These are phyloP conservation scores for Colletotrichum falcatum DNA, from an alignment of 2,329 filamentous ascomycete genomes.

Conservation along the genomic window DNA sequence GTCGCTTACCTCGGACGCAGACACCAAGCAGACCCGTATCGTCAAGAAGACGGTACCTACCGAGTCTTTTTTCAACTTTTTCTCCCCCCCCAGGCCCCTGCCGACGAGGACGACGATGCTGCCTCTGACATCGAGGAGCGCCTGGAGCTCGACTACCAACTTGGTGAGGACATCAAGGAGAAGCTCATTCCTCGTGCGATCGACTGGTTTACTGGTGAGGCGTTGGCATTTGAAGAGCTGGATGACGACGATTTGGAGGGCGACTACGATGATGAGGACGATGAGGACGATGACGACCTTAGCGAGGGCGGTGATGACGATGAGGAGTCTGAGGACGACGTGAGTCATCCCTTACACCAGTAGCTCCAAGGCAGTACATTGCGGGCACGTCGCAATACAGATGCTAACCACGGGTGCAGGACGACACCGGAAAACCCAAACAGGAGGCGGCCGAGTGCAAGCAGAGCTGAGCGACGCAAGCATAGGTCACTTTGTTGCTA, in stretches of 20 bases:
- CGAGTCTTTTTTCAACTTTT: slow-evolving; percentile 99
- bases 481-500: slow-evolving; percentile 49
- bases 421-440: slow-evolving; percentile 90
- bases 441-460: slow-evolving; percentile 97
- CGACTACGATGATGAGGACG: slow-evolving; percentile 88
- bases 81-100: slow-evolving; percentile 93
- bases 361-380: neutral
- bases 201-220: slow-evolving; percentile 99
- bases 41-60: slow-evolving; percentile 99
- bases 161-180: slow-evolving; percentile 99
- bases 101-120: slow-evolving; percentile 78
- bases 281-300: slow-evolving; percentile 90
- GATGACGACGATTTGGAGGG: slow-evolving; percentile 85
- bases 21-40: slow-evolving; percentile 98
- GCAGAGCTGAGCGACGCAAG: slow-evolving; percentile 76
- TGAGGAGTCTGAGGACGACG: slow-evolving; percentile 83
- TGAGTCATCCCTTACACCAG: slow-evolving; percentile 54
- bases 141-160: slow-evolving; percentile 97
- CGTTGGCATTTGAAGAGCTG: slow-evolving; percentile 94
- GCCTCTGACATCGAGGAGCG: slow-evolving; percentile 96
- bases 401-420: slow-evolving; percentile 61
- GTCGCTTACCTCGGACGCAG: slow-evolving; percentile 60
- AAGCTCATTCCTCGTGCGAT: slow-evolving; percentile 98
- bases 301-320: slow-evolving; percentile 88
- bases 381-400: slow-evolving; percentile 15